Conservation (phyloP, 2,329 filamentous ascomycete genomes). For the Allantophomopsis cytisporea region DNA sequence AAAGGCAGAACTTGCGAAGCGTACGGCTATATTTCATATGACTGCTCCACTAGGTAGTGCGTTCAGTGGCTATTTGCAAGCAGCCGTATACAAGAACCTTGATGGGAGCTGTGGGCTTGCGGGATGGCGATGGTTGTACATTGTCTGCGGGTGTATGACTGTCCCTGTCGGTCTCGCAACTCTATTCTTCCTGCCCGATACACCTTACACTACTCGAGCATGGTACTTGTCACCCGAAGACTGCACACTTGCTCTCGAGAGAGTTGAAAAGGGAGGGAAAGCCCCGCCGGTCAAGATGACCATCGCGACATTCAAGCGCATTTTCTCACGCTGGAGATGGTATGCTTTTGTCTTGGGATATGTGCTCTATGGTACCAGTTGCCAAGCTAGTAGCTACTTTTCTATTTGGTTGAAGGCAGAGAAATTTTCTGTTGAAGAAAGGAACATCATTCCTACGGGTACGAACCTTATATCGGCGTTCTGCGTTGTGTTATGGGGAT, state of each 20-base stretch:
- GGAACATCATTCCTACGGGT: constrained; percentile 5
- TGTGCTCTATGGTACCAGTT: constrained; percentile 5
- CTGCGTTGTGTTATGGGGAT: constrained; percentile 10
- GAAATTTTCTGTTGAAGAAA: constrained; percentile 3
- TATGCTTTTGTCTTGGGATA: constrained; percentile 5
- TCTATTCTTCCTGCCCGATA: constrained; percentile 35
- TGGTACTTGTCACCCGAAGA: too few species aligned
- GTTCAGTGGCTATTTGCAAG: constrained; percentile 28
- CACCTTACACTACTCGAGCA: constrained; percentile 35
- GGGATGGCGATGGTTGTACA: constrained; percentile 46
- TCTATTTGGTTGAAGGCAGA: constrained; percentile 6
- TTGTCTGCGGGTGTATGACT: constrained; percentile 37
- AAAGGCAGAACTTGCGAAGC: constrained; percentile 32
- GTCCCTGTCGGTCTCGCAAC: constrained; percentile 32
- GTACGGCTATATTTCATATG: constrained; percentile 38
- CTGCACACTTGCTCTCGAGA: too few species aligned
- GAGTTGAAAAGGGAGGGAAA: too few species aligned
- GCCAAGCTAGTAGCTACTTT: constrained; percentile 4
- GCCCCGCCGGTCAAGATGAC: constrained; percentile 2
- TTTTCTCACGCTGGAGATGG: constrained; percentile 5
- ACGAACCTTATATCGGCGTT: constrained; percentile 6
- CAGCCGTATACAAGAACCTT: constrained; percentile 23
- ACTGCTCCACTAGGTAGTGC: constrained; percentile 34
- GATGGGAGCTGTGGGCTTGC: constrained; percentile 20
- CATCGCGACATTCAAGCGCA: constrained; percentile 1